These are phyloP conservation scores for Lentinus polychrous DNA, from an alignment of 1,284 basidiomycete species.

Conservation along the genomic window DNA sequence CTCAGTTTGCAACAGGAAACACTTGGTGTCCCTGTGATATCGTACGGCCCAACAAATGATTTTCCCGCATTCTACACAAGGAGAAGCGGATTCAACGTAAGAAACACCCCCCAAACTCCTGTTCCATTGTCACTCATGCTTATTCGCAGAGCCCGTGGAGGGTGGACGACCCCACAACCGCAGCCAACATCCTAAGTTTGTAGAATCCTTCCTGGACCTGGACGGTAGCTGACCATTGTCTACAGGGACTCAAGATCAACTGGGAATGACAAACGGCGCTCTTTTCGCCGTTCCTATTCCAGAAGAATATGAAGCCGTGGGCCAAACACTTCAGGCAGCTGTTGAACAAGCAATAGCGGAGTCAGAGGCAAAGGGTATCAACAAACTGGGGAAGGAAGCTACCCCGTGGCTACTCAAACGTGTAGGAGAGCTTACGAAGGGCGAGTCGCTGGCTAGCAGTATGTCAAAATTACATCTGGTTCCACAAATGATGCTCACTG, in stretches of 20 bases:
- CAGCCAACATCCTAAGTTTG: constrained; percentile 70
- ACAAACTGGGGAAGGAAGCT: constrained; percentile 81
- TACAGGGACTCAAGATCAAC: constrained; percentile 52
- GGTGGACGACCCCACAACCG: constrained; percentile 49
- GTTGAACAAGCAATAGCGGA: constrained; percentile 87
- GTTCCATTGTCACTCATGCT: background rate
- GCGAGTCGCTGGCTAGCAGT: constrained; percentile 71
- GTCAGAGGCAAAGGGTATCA: constrained; percentile 77
- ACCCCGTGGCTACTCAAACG: constrained; percentile 93
- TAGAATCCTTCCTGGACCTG: constrained; percentile 2
- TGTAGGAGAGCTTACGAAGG: constrained; percentile 77
- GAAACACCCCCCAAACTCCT: constrained; percentile 1
- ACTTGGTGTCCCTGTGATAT: constrained; percentile 86
- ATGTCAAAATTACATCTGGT: constrained; percentile 21
- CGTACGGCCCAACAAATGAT: constrained; percentile 68
- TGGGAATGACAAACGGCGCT: constrained; percentile 66
- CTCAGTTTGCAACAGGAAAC: constrained; percentile 66
- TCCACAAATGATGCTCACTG: background rate
- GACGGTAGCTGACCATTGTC: background rate
- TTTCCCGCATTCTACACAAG: constrained; percentile 96
- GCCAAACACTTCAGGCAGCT: constrained; percentile 67
- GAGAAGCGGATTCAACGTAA: constrained; percentile 75
- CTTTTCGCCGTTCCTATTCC: constrained; percentile 93
- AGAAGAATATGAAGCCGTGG: constrained; percentile 59
- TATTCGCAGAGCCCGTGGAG: constrained; percentile 61